These are phyloP conservation scores for Tarenaya hassleriana DNA, from an alignment of 345 rosid species.

Conservation along the genomic window DNA sequence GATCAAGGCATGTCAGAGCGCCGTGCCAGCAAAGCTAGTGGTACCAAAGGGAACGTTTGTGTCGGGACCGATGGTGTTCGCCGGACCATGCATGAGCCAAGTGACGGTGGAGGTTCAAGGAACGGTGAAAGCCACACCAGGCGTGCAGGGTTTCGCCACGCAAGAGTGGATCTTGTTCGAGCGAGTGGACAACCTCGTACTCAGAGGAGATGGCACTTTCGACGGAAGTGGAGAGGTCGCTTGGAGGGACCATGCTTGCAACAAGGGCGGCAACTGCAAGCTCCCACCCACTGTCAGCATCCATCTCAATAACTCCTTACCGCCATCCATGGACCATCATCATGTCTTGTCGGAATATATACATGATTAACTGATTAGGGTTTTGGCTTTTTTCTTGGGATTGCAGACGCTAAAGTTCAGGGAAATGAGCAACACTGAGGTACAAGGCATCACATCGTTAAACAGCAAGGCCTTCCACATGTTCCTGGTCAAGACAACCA, in stretches of 20 bases:
- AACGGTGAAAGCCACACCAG: conserved; percentile 34
- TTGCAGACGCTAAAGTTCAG: conserved; percentile 42
- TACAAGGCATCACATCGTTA: conserved; percentile 33
- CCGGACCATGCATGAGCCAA: conserved; percentile 52
- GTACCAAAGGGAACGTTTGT: conserved; percentile 43
- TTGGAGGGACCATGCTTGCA: conserved; percentile 45
- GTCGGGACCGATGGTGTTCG: conserved; percentile 38
- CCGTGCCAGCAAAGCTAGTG: conserved; percentile 38
- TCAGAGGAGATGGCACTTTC: conserved; percentile 55
- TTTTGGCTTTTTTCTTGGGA: too few species aligned
- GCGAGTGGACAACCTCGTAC: conserved; percentile 30
- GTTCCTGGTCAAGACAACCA: conserved; percentile 23
- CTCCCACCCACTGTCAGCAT: conserved; percentile 41
- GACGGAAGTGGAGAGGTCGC: conserved; percentile 48
- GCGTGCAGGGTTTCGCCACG: conserved; percentile 26
- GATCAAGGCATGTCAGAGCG: conserved; percentile 41
- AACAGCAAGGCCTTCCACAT: conserved; percentile 58
- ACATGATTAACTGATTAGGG: too few species aligned
- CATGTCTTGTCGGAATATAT: neutral
- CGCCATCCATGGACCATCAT: too few species aligned
- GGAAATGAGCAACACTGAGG: conserved; percentile 25
- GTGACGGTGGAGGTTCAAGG: conserved; percentile 44
- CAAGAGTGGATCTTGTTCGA: conserved; percentile 47
- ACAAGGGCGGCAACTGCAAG: conserved; percentile 22
- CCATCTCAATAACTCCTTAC: neutral